Conservation (phyloP, 108 stramenopile genomes). For the Fragilaria radians region DNA sequence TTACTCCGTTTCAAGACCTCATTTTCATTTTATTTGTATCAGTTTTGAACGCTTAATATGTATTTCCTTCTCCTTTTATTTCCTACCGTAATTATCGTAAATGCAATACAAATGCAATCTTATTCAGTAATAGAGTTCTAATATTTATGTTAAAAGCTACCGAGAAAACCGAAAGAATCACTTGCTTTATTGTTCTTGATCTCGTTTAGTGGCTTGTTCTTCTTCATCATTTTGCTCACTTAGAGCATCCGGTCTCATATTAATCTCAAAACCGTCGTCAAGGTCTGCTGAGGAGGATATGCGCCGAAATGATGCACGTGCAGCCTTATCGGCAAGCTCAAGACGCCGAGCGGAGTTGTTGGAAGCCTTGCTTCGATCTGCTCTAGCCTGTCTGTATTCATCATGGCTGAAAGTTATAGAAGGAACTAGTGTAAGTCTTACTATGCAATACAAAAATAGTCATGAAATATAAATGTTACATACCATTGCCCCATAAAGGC, state of each 20-base stretch:
- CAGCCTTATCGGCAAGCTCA: background rate
- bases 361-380: background rate
- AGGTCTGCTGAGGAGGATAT: background rate
- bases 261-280: background rate
- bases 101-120: no score
- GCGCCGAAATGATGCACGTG: background rate
- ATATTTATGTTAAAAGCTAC: no score
- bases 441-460: background rate
- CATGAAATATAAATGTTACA: background rate
- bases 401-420: background rate
- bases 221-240: background rate
- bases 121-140: no score
- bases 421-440: background rate
- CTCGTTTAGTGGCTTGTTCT: no score
- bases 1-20: no score
- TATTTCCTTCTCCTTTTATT: no score
- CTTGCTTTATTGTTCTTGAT: no score
- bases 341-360: background rate
- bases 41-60: no score
- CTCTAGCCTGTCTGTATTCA: background rate
- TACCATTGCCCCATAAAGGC: conserved; percentile 5
- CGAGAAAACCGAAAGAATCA: no score
- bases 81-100: no score
- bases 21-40: no score
- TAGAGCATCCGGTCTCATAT: background rate